phyloP scores from a whole-genome alignment of 2,329 filamentous ascomycete genomes.

The Dothidotthia symphoricarpi region DNA sequence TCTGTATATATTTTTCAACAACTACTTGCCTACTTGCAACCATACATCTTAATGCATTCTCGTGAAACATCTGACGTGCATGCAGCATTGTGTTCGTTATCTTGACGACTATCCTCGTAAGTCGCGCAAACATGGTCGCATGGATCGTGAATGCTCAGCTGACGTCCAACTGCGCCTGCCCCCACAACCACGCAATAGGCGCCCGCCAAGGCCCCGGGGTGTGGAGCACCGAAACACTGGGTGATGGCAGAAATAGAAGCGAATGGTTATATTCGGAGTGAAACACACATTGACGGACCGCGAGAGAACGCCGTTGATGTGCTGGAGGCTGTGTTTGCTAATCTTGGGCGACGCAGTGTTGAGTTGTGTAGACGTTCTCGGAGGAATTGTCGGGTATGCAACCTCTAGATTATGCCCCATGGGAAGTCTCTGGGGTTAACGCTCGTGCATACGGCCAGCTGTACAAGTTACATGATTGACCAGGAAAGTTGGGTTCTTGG shows the following conservation, averaged over 20 bases:
- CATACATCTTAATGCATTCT: no score
- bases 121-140: background rate
- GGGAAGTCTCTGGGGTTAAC: no score
- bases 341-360: background rate
- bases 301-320: background rate
- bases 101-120: no score
- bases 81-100: no score
- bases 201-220: constrained; percentile 2
- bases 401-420: no score
- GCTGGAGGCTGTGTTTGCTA: background rate
- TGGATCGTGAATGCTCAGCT: constrained; percentile 12
- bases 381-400: no score
- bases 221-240: constrained; percentile 7
- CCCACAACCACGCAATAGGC: constrained; percentile 8
- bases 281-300: constrained; percentile 2
- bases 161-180: constrained; percentile 4
- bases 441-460: no score
- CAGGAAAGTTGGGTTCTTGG: no score
- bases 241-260: constrained; percentile 6
- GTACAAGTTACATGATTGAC: no score
- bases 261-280: constrained; percentile 11
- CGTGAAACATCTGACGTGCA: no score
- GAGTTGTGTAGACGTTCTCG: no score
- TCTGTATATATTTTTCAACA: background rate
- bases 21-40: no score